Conservation (phyloP, 2,329 filamentous ascomycete species). For the Diplodia scrobiculata region DNA sequence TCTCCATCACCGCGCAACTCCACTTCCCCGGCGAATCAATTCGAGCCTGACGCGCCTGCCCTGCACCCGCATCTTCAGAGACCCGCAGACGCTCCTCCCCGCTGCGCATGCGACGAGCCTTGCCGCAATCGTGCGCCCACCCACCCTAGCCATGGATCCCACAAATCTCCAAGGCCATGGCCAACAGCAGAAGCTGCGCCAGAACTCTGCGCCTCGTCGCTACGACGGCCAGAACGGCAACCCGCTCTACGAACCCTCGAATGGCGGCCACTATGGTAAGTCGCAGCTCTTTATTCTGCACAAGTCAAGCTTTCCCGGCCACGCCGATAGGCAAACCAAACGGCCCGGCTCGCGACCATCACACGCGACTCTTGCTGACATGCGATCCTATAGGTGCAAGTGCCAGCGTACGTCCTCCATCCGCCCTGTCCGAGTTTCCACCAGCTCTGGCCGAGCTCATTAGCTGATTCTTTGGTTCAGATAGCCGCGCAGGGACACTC, state of each 20-base stretch:
- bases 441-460: constrained; percentile 28
- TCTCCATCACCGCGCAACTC: constrained; percentile 41
- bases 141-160: constrained; percentile 43
- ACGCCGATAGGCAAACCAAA: constrained; percentile 13
- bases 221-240: constrained; percentile 56
- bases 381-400: constrained; percentile 60
- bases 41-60: constrained; percentile 11
- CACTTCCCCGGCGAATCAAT: constrained; percentile 29
- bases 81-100: constrained; percentile 15
- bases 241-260: constrained; percentile 50
- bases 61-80: constrained; percentile 20
- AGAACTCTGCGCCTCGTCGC: constrained; percentile 43
- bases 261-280: constrained; percentile 56
- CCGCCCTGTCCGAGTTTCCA: constrained; percentile 27
- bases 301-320: constrained; percentile 28
- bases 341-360: constrained; percentile 8
- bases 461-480: constrained; percentile 55
- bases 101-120: constrained; percentile 33
- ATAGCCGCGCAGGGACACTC: constrained; percentile 85
- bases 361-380: constrained; percentile 20
- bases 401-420: constrained; percentile 60
- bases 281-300: constrained; percentile 28
- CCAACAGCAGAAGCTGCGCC: constrained; percentile 44
- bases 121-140: constrained; percentile 35
- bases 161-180: constrained; percentile 42